Evolutionary conservation across 1,284 basidiomycete genomes (phyloP).

Genomic region (Leccinum subfulvum): DNA sequence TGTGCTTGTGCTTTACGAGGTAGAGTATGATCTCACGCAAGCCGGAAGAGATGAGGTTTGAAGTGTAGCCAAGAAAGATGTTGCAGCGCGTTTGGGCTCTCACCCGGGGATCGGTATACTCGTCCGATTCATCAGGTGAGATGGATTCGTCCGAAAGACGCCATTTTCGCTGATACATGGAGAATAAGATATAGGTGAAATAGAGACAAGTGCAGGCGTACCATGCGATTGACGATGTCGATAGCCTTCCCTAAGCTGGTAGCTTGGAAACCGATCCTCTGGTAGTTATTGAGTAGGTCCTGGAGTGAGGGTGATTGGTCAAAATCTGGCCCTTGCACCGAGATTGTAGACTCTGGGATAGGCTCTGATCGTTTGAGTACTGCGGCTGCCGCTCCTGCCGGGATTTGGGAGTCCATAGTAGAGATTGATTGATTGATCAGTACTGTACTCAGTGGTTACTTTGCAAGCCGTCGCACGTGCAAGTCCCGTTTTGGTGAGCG

Average conservation of each 20-base stretch:
- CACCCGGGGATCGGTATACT: slow-evolving; percentile 56
- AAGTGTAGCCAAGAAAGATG: slow-evolving; percentile 97
- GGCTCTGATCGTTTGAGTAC: slow-evolving; percentile 80
- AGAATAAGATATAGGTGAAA: slow-evolving; percentile 9
- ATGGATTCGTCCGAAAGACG: slow-evolving; percentile 80
- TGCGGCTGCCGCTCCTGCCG: slow-evolving; percentile 62
- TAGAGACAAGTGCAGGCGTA: slow-evolving; percentile 33
- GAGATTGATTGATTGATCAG: background rate
- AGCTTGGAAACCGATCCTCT: slow-evolving; percentile 94
- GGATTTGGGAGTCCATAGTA: slow-evolving; percentile 39
- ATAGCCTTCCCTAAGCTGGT: slow-evolving; percentile 88
- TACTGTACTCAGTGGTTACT: background rate
- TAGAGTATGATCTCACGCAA: slow-evolving; percentile 91
- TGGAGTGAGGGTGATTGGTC: slow-evolving; percentile 69
- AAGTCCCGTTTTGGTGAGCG: slow-evolving; percentile 24
- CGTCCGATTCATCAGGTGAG: slow-evolving; percentile 64
- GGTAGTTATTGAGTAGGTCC: slow-evolving; percentile 76
- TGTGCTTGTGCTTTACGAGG: slow-evolving; percentile 91
- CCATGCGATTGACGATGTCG: slow-evolving; percentile 89
- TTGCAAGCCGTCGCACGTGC: background rate
- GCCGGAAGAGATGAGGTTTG: slow-evolving; percentile 97
- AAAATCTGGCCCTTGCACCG: slow-evolving; percentile 88
- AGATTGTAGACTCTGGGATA: slow-evolving; percentile 66
- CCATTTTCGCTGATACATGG: slow-evolving; percentile 65
- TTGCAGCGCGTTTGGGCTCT: slow-evolving; percentile 75